Evolutionary conservation across 2,329 filamentous ascomycete species (phyloP), one percentile per base, ranked within the genome.

Genomic region (Fusarium phyllophilum): DNA sequence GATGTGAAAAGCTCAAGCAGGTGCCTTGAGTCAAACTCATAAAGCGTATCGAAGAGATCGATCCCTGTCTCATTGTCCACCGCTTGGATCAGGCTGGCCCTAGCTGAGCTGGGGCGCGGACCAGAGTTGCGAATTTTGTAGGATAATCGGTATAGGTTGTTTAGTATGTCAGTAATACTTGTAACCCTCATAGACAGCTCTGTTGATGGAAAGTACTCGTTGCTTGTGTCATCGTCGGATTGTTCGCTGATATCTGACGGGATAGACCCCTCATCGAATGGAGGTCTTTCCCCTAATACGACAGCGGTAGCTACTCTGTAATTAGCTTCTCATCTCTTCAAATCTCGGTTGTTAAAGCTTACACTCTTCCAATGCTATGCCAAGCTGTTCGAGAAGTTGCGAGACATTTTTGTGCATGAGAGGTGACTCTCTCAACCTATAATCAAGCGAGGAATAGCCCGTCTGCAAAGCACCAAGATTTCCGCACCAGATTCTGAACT

Each of bases 281-380:
- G 24, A 46, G 6, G 44, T 8, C 44, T 9, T 29, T 22, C 6
- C 1, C 44, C 24, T 5, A 8, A 22, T 3, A 46, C 3, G 2
- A 46, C 18, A 3, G 12, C 13, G 8, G 12, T 22, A 11, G 44
- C 44, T 46, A 46, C 2, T 20, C 2, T 46, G 5, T 0, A 0
- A 0, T 46, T 20, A 46, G 18, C 24, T 14, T 7, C 24, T 4
- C 1, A 9, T 26, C 12, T 20, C 18, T 9, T 9, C 1, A 14
- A 12, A 45, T 45, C 24, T 26, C 8, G 1, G 4, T 14, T 5
- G 8, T 3, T 13, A 6, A 9, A 4, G 1, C 44, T 14, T 46
- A 46, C 44, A 46, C 24, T 46, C 44, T 29, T 29, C 3, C 18
- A 46, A 8, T 29, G 6, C 24, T 22, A 5, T 10, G 0, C 0